phyloP scores from a whole-genome alignment of 768 basidiomycete genomes.

The Mycena alexandri region DNA sequence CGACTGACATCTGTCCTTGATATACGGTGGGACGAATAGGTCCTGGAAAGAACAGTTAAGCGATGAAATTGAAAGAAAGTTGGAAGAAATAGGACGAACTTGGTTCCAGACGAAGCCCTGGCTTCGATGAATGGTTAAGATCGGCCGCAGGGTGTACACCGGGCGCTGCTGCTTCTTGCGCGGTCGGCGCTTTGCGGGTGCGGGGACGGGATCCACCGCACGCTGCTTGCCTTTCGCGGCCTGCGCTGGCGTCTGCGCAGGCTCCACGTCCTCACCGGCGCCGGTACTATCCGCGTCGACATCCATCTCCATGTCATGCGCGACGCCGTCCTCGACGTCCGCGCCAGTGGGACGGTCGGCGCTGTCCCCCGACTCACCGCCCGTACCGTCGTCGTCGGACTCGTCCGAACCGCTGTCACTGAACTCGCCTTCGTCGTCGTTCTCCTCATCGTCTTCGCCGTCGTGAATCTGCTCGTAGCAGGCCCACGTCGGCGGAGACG shows the following conservation, averaged over 20 bases:
- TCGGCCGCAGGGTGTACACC: constrained; percentile 78
- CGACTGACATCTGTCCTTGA: constrained; percentile 89
- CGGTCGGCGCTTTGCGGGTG: constrained; percentile 59
- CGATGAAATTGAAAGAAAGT: constrained; percentile 1
- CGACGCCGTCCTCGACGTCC: constrained; percentile 47
- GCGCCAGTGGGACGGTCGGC: constrained; percentile 49
- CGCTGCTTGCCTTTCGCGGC: constrained; percentile 82
- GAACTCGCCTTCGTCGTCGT: constrained; percentile 69
- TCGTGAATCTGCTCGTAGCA: constrained; percentile 92
- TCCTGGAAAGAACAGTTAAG: constrained; percentile 61
- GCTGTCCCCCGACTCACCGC: constrained; percentile 55
- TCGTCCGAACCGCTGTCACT: constrained; percentile 67
- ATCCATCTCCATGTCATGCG: constrained; percentile 72
- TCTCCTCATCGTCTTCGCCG: constrained; percentile 69
- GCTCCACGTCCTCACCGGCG: constrained; percentile 46
- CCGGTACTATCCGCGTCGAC: constrained; percentile 51
- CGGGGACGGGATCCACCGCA: constrained; percentile 74
- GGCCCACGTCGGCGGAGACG: constrained; percentile 89
- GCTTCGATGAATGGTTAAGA: constrained; percentile 87
- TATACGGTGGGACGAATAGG: constrained; percentile 88
- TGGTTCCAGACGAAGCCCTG: constrained; percentile 95
- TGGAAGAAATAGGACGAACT: constrained; percentile 55
- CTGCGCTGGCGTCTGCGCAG: constrained; percentile 7
- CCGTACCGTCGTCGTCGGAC: constrained; percentile 73
- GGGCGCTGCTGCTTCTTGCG: constrained; percentile 59